Evolutionary conservation across 108 stramenopile genomes (phyloP).

Genomic region (Epipyxis sp.): DNA sequence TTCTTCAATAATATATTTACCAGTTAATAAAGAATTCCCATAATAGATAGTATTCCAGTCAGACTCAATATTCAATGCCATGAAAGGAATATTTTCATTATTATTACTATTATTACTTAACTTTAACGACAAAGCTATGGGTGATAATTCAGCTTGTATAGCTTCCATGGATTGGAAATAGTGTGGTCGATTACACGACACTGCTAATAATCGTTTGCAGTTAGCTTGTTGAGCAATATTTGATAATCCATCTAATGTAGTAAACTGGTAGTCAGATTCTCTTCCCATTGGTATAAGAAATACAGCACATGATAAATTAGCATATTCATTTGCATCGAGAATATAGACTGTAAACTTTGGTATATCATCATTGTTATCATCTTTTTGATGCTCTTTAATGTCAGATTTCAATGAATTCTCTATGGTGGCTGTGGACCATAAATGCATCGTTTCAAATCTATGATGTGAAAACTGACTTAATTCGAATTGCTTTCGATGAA

Average conservation of each 20-base stretch:
- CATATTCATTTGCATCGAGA: neutral
- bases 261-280: slow-evolving; percentile 32
- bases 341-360: slow-evolving; percentile 23
- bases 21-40: neutral
- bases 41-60: slow-evolving; percentile 1
- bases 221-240: slow-evolving; percentile 30
- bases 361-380: neutral
- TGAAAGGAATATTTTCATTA: neutral
- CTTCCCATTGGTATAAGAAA: slow-evolving; percentile 23
- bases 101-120: neutral
- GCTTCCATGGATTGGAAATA: neutral
- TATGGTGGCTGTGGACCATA: neutral
- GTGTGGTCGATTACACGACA: slow-evolving; percentile 28
- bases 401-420: no score
- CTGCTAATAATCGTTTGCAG: slow-evolving; percentile 21
- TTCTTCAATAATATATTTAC: slow-evolving; percentile 20
- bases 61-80: neutral
- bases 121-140: neutral
- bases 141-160: slow-evolving; percentile 21
- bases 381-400: no score
- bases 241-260: neutral
- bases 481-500: no score
- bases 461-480: neutral
- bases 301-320: slow-evolving; percentile 10
- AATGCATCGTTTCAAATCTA: neutral